Evolutionary conservation across 345 rosid species (phyloP), one percentile per base, ranked within the genome.

Genomic region (Euphorbia tirucalli): DNA sequence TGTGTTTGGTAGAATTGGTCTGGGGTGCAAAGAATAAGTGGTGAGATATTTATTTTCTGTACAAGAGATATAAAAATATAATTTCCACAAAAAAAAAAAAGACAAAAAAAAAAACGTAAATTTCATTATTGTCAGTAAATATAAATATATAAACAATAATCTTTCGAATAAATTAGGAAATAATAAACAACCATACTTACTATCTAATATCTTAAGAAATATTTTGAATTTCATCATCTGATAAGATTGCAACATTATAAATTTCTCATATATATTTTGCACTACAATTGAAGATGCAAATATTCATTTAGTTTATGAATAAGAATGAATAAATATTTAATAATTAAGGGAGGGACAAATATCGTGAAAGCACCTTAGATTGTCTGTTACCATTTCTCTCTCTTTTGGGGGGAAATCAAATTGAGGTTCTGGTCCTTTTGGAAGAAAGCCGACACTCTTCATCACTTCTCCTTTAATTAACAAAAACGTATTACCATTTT

Each of bases 331-430:
- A 35, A 35, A 35, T 7, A 35, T 32, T 19, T 61, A 32, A 61
- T 61, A 18, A 32, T 56, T 61, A 13, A 61, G 11, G 21, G 46
- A 19, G 66, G 66, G 66, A 35, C 48, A 61, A 22, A 61, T 61
- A 5, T 61, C 27, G 66, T 35, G 66, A n/a, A 35, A 32, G 48
- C 27, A 39, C 24, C 24, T 31, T 11, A 8, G n/a, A n/a, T n/a
- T n/a, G 4, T 61, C 11, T 61, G 46, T 61, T 10, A 30, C 65
- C 66, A 61, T 32, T 61, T 32, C 27, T 61, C 48, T 37, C 46
- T 61, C 66, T 61, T 19, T 35, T 57, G 55, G 55, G 55, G 61
- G 61, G 32, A 61, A 61, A 16, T 61, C 44, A 61, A n/a, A 9
- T 19, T 3, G 7, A 30, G 41, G 22, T 30, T 21, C 13, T 35